Conservation (phyloP, 108 stramenopile species). For the Aurantiochytrium sp. region DNA sequence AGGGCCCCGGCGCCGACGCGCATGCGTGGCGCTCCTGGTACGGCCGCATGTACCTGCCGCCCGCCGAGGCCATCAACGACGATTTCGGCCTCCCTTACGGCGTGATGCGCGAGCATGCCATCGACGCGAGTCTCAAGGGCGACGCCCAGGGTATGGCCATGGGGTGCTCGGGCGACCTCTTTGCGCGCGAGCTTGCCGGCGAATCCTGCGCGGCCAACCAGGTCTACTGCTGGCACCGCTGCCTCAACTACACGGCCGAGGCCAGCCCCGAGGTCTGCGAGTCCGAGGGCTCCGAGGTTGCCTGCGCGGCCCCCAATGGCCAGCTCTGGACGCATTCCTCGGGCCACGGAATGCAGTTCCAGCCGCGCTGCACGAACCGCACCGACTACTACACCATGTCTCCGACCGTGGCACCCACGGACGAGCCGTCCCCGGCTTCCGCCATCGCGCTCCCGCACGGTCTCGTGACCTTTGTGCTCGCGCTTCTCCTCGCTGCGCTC, state of each 20-base stretch:
- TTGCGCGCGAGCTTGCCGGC: slow-evolving; percentile 45
- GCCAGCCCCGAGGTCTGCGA: slow-evolving; percentile 57
- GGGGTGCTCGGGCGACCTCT: slow-evolving; percentile 48
- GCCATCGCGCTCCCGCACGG: too few relatives aligned
- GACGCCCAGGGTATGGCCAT: slow-evolving; percentile 32
- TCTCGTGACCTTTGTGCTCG: too few relatives aligned
- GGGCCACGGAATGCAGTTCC: slow-evolving; percentile 40
- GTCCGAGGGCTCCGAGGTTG: slow-evolving; percentile 51
- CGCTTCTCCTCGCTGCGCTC: too few relatives aligned
- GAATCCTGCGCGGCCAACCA: slow-evolving; percentile 52
- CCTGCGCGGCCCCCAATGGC: slow-evolving; percentile 45
- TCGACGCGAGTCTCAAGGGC: background rate
- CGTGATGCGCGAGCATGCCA: slow-evolving; percentile 48
- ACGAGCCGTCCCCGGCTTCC: background rate
- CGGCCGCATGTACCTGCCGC: slow-evolving; percentile 76
- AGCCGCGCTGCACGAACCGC: slow-evolving; percentile 16
- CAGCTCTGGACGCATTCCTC: slow-evolving; percentile 44
- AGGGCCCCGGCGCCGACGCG: background rate
- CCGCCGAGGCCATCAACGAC: slow-evolving; percentile 57
- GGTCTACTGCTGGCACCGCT: slow-evolving; percentile 74
- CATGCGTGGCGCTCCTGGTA: slow-evolving; percentile 67
- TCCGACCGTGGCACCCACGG: background rate
- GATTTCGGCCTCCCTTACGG: slow-evolving; percentile 55
- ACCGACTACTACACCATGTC: background rate
- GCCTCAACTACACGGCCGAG: slow-evolving; percentile 47